Conservation (phyloP, 208 protist genomes). For the Acanthamoeba pearcei region DNA sequence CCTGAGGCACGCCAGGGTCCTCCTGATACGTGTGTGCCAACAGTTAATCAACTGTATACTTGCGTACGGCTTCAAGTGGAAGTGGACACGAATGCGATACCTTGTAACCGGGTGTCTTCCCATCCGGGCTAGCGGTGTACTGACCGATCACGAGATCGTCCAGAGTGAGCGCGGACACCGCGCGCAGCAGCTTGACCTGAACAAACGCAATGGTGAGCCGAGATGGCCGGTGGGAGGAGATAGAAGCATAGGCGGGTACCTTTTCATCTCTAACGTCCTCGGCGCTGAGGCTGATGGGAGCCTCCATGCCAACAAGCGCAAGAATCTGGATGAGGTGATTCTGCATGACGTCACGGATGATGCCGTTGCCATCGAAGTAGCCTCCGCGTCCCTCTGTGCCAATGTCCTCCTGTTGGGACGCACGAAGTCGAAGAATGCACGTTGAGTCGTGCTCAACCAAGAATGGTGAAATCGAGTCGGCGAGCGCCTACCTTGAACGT, state of each 20-base stretch:
- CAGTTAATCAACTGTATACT: background rate
- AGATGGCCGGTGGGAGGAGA: background rate
- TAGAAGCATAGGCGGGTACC: background rate
- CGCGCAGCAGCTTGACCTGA: slow-evolving; percentile 83
- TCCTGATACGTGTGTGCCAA: background rate
- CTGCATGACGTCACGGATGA: slow-evolving; percentile 93
- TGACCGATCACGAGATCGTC: slow-evolving; percentile 88
- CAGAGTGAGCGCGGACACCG: slow-evolving; percentile 72
- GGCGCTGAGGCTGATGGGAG: slow-evolving; percentile 81
- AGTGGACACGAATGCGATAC: background rate
- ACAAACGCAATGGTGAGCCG: background rate
- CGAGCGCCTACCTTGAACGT: slow-evolving; percentile 85
- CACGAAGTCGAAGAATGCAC: too few species aligned
- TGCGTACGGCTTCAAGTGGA: background rate
- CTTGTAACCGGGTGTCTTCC: background rate
- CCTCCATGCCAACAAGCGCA: slow-evolving; percentile 90
- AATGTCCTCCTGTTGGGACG: slow-evolving; percentile 77
- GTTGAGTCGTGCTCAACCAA: background rate
- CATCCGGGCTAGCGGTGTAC: slow-evolving; percentile 79
- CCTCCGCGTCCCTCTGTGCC: slow-evolving; percentile 88
- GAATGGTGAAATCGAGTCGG: slow-evolving; percentile 4
- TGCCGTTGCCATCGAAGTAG: slow-evolving; percentile 89
- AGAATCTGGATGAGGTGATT: slow-evolving; percentile 92
- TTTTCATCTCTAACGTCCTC: slow-evolving; percentile 90
- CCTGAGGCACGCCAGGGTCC: slow-evolving; percentile 80